Evolutionary conservation across 2,329 filamentous ascomycete species (phyloP).

Genomic region (Alternaria arbusti): DNA sequence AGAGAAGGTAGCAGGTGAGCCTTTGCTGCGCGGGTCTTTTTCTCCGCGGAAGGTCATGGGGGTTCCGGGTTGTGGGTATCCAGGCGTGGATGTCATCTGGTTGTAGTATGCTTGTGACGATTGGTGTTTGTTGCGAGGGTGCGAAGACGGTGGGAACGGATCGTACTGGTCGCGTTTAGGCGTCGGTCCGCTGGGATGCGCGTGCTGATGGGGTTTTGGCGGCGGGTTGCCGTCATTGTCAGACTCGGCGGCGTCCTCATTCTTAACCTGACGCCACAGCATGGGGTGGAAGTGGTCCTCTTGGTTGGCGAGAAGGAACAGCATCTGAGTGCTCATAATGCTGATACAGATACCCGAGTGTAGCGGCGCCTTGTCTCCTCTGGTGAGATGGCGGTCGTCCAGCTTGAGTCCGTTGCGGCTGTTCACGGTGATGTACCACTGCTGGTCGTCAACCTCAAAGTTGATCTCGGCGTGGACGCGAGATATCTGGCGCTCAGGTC

Average conservation of each 20-base stretch:
- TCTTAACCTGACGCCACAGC: slow-evolving; percentile 67
- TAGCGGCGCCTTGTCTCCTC: slow-evolving; percentile 69
- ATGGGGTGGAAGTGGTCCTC: slow-evolving; percentile 71
- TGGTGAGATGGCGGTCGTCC: slow-evolving; percentile 74
- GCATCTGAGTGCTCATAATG: slow-evolving; percentile 94
- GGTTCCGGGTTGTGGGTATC: slow-evolving; percentile 41
- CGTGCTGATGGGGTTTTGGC: slow-evolving; percentile 40
- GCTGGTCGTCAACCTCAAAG: slow-evolving; percentile 55
- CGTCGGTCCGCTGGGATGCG: slow-evolving; percentile 42
- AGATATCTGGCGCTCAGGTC: slow-evolving; percentile 59
- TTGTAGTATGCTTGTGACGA: slow-evolving; percentile 40
- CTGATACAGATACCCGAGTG: slow-evolving; percentile 90
- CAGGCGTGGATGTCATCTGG: slow-evolving; percentile 46
- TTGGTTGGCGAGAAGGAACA: slow-evolving; percentile 90
- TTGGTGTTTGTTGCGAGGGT: slow-evolving; percentile 39
- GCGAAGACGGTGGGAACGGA: slow-evolving; percentile 47
- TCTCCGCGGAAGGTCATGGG: slow-evolving; percentile 46
- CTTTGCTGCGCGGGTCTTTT: slow-evolving; percentile 47
- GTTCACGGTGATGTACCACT: slow-evolving; percentile 86
- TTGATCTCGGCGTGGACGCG: slow-evolving; percentile 58
- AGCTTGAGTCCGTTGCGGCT: slow-evolving; percentile 91
- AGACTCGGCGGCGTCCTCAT: slow-evolving; percentile 46
- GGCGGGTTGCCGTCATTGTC: slow-evolving; percentile 47
- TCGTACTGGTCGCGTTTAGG: slow-evolving; percentile 48
- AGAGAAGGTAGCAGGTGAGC: slow-evolving; percentile 56